Conservation (phyloP, 345 rosid species). For the Garcia nutans region DNA sequence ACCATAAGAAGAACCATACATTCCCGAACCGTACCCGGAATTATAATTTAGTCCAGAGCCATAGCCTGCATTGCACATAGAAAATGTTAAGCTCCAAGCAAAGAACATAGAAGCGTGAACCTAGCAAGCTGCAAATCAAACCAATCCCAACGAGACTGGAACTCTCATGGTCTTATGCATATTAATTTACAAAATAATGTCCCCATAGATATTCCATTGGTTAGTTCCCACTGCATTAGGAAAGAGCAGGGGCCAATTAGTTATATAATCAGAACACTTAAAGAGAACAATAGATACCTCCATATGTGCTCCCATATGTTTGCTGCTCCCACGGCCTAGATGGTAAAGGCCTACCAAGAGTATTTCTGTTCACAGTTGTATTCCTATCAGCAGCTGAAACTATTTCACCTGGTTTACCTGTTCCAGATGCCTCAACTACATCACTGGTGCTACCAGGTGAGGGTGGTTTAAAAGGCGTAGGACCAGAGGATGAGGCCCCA, state of each 20-base stretch:
- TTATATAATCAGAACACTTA: neutral
- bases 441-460: conserved; percentile 81
- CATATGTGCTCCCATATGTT: conserved; percentile 51
- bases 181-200: neutral
- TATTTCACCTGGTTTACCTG: conserved; percentile 83
- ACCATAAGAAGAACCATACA: conserved; percentile 55
- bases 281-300: conserved; percentile 38
- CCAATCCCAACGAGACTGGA: neutral
- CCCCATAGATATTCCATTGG: neutral
- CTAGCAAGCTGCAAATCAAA: neutral
- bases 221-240: neutral
- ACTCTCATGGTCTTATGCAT: neutral
- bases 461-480: conserved; percentile 89
- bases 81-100: conserved; percentile 15
- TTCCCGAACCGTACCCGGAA: conserved; percentile 73
- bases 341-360: conserved; percentile 71
- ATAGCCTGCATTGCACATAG: conserved; percentile 51
- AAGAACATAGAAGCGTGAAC: conserved; percentile 13
- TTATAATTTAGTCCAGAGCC: conserved; percentile 60
- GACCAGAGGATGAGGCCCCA: conserved; percentile 58
- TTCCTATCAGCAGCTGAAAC: conserved; percentile 47
- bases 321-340: conserved; percentile 91
- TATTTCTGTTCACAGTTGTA: conserved; percentile 45
- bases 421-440: conserved; percentile 94
- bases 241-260: neutral